phyloP scores from a whole-genome alignment of 2,329 filamentous ascomycete genomes.

The Falciphora oryzae region DNA sequence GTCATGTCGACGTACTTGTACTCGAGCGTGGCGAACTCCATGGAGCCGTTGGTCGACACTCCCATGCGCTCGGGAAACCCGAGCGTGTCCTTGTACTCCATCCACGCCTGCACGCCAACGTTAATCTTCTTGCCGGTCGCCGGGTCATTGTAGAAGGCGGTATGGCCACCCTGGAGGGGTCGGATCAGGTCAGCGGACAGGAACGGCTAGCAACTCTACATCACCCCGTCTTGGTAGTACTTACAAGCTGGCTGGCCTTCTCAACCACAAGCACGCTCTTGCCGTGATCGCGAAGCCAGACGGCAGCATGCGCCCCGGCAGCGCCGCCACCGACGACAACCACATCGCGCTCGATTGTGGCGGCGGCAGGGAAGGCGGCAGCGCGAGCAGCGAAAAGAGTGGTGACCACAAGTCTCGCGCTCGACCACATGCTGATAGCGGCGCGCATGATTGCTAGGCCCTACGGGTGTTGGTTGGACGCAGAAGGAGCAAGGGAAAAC shows the following conservation, averaged over 20 bases:
- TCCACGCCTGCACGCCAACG: constrained; percentile 19
- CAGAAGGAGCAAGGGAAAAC: too few species aligned
- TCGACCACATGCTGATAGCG: too few species aligned
- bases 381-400: neutral
- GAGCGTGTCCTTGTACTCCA: constrained; percentile 27
- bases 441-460: too few species aligned
- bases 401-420: too few species aligned
- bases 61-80: constrained; percentile 27
- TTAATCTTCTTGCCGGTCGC: constrained; percentile 18
- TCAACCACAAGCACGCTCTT: constrained; percentile 14
- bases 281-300: constrained; percentile 12
- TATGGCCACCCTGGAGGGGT: constrained; percentile 25
- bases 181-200: too few species aligned
- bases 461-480: too few species aligned
- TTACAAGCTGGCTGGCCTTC: constrained; percentile 12
- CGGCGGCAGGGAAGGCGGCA: constrained; percentile 4
- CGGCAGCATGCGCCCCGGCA: constrained; percentile 13
- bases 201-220: too few species aligned
- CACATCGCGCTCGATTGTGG: constrained; percentile 11
- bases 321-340: constrained; percentile 14
- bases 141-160: constrained; percentile 25
- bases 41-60: constrained; percentile 24
- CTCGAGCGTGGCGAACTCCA: constrained; percentile 15
- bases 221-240: neutral
- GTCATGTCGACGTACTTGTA: constrained; percentile 25